Percentiles rank a stretch among this genome's conserved stretches.
phyloP scores from a whole-genome alignment of 345 rosid species.

The Aquilaria malaccensis region DNA sequence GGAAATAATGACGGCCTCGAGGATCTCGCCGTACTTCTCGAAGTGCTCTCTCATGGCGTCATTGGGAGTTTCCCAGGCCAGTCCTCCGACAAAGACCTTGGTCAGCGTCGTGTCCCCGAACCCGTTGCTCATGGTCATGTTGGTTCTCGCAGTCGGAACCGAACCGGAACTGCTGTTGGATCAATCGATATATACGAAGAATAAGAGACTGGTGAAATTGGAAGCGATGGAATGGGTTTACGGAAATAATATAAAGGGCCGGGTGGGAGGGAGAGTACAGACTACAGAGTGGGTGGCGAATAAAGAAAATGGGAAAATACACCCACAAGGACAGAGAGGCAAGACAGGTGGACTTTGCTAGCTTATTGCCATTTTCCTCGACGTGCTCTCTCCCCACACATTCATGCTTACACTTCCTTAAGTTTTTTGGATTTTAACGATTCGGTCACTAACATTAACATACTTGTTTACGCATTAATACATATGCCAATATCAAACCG shows the following conservation, averaged over 20 bases:
- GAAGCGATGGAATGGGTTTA: conserved; percentile 2
- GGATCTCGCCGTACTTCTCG: conserved; percentile 82
- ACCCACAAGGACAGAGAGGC: conserved; percentile 41
- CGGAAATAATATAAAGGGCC: conserved; percentile 17
- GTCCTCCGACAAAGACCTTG: conserved; percentile 93
- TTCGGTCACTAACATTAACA: too few species aligned
- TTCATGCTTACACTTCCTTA: neutral
- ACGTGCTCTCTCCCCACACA: conserved; percentile 34
- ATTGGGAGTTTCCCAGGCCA: conserved; percentile 94
- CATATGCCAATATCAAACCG: too few species aligned
- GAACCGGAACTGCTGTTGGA: neutral
- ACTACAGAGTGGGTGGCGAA: neutral
- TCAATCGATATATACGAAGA: conserved; percentile 1
- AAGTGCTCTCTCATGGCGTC: conserved; percentile 82
- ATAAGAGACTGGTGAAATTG: conserved; percentile 1
- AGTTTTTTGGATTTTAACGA: too few species aligned
- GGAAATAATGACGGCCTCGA: conserved; percentile 92
- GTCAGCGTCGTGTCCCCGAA: conserved; percentile 92
- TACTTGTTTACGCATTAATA: too few species aligned
- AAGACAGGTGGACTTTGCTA: conserved; percentile 38
- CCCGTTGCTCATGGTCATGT: conserved; percentile 44
- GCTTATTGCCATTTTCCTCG: conserved; percentile 16
- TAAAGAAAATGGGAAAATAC: conserved; percentile 10
- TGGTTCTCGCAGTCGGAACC: neutral
- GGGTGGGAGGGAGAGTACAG: conserved; percentile 6